Base-by-base conservation (phyloP, 2,329 filamentous ascomycete species). In the Neofusicoccum laricinum region DNA sequence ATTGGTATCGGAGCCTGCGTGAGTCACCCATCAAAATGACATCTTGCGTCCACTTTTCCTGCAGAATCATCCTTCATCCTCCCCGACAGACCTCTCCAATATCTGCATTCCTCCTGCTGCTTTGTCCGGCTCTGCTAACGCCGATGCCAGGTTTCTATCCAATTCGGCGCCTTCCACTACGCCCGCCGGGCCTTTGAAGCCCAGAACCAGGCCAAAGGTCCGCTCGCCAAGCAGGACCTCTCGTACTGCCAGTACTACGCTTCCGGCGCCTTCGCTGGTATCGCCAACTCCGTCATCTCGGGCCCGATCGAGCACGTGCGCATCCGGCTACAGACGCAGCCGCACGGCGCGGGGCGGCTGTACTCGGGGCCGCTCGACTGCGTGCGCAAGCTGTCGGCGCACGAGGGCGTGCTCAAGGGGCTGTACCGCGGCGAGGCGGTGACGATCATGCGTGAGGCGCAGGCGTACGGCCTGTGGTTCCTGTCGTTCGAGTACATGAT, bases 391-490 rank as follows among this genome's bases (percentile, higher is more conserved):
- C 85, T 99, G 14, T 85, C 85, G 19, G 80, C 86, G 1, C 85
- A 86, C 64, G 88, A 88, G 65, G 91, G 90, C 64, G 81, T 93
- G 7, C 76, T 91, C 1, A 79, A 80, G 34, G 94, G 92, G 32
- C 80, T 98, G 19, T 99, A 95, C 83, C 90, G 95, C 68, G 95
- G 95, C 64, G 87, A 92, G 74, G 87, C 86, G 15, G 93, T 98
- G 10, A 99, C 95, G 0, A 77, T 97, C 49, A 81, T 91, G 65
- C 89, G 95, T 71, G 95, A 99, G 84, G 92, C 92, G 1, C 91
- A 95, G 77, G 95, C 94, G 30, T 99, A 99, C 79, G 95, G 95
- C 57, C 83, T 92, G 50, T 99, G 95, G 95, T 99, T 99, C 80
- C 82, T 95, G 62, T 84, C 91, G 0, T 99, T 97, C 74, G 95